Evolutionary conservation across 352 stramenopile genomes (phyloP), one percentile per base, ranked within the genome.

Genomic region (Aphanomyces astaci): DNA sequence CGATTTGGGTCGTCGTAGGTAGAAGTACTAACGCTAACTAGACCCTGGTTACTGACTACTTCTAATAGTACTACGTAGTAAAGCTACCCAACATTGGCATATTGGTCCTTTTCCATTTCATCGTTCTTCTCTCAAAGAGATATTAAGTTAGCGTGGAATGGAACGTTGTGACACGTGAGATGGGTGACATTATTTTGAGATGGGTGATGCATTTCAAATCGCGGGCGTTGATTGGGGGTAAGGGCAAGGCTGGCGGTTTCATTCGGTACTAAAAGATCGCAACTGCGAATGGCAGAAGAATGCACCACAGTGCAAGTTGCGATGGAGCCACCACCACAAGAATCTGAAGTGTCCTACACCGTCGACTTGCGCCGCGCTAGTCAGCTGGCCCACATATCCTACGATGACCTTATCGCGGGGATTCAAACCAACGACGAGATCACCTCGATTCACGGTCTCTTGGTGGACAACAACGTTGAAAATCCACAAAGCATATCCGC

Each of bases 1-100:
- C 86, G 87, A 72, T 94, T 92, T 66, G 86, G 86, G 3, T 94
- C 86, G 19, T 85, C 73, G 1, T 91, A 73, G 46, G 0, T 7
- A 36, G 3, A 22, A 24, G 70, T 62, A 68, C 43, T n/a, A n/a
- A n/a, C n/a, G n/a, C n/a, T n/a, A n/a, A n/a, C n/a, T n/a, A n/a
- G n/a, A n/a, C n/a, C n/a, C n/a, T n/a, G n/a, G n/a, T n/a, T n/a
- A n/a, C n/a, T n/a, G n/a, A n/a, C n/a, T n/a, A n/a, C n/a, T n/a
- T n/a, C n/a, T n/a, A n/a, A n/a, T n/a, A n/a, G n/a, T n/a, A n/a
- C n/a, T n/a, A n/a, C n/a, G n/a, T n/a, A n/a, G n/a, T n/a, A n/a
- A n/a, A n/a, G n/a, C n/a, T n/a, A n/a, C n/a, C n/a, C n/a, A n/a
- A n/a, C n/a, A n/a, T n/a, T n/a, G n/a, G n/a, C n/a, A n/a, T n/a